phyloP scores from a whole-genome alignment of 2,329 filamentous ascomycete species.

The Paecilomyces sp. region DNA sequence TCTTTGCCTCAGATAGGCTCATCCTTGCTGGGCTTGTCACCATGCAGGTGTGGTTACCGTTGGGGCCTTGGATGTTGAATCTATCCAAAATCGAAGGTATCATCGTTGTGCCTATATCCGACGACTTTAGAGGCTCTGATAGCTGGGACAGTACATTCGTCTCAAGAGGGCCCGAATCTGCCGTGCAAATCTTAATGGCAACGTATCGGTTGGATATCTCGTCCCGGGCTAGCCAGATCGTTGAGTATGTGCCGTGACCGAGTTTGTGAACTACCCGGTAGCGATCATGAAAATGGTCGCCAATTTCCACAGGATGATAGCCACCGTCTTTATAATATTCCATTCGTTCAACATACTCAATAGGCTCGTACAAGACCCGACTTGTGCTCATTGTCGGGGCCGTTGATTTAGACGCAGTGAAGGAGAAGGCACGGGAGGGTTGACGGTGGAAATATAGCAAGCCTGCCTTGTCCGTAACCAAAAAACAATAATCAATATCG shows the following conservation, averaged over 20 bases:
- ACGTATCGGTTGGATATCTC: conserved; percentile 14
- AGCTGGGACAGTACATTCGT: conserved; percentile 4
- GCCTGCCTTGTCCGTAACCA: too few relatives aligned
- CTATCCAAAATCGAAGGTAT: conserved; percentile 13
- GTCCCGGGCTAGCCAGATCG: conserved; percentile 21
- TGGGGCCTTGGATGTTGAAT: conserved; percentile 15
- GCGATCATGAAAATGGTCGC: conserved; percentile 19
- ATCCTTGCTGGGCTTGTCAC: conserved; percentile 11
- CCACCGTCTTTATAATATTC: conserved; percentile 17
- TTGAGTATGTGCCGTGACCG: conserved; percentile 32
- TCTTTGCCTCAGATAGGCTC: conserved; percentile 12
- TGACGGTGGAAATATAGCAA: too few relatives aligned
- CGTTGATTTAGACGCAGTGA: neutral
- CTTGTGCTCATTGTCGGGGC: neutral
- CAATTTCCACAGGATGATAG: conserved; percentile 19
- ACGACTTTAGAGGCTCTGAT: neutral
- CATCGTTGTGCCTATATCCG: neutral
- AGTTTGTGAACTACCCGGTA: conserved; percentile 37
- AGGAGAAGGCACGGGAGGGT: too few relatives aligned
- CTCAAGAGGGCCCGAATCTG: conserved; percentile 7
- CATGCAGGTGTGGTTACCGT: conserved; percentile 17
- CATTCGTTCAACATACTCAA: conserved; percentile 14
- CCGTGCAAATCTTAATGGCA: conserved; percentile 15
- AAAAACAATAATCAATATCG: too few relatives aligned
- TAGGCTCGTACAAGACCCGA: conserved; percentile 8